phyloP scores from a whole-genome alignment of 257 asterid species.

The Solanum paucissectum region DNA sequence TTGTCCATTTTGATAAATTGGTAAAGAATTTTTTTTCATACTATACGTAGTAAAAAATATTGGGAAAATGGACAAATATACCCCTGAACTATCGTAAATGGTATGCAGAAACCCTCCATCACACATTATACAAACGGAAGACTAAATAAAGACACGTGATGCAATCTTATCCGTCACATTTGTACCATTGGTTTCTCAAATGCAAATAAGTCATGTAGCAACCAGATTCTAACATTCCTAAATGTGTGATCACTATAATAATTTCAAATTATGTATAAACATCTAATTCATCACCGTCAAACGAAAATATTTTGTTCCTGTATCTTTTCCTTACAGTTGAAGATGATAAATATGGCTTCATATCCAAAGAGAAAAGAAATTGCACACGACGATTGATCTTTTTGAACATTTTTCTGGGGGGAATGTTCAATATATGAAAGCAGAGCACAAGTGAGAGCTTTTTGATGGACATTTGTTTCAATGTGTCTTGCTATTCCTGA shows the following conservation, averaged over 20 bases:
- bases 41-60: too few relatives aligned
- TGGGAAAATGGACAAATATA: too few relatives aligned
- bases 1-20: too few relatives aligned
- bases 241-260: slow-evolving; percentile 79
- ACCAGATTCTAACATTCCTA: slow-evolving; percentile 67
- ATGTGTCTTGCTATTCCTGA: slow-evolving; percentile 63
- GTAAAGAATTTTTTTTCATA: too few relatives aligned
- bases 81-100: too few relatives aligned
- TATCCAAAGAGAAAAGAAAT: slow-evolving; percentile 68
- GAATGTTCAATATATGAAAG: slow-evolving; percentile 77
- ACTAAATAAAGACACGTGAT: too few relatives aligned
- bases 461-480: slow-evolving; percentile 79
- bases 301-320: slow-evolving; percentile 54
- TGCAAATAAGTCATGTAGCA: slow-evolving; percentile 30
- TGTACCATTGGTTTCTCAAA: too few relatives aligned
- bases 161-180: too few relatives aligned
- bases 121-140: too few relatives aligned
- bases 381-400: slow-evolving; percentile 65
- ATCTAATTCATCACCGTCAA: slow-evolving; percentile 40
- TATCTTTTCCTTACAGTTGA: slow-evolving; percentile 61
- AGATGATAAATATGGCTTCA: slow-evolving; percentile 74
- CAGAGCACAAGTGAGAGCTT: slow-evolving; percentile 81
- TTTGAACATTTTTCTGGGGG: slow-evolving; percentile 53
- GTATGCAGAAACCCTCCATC: too few relatives aligned
- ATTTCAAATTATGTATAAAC: slow-evolving; percentile 60